Base-by-base conservation (phyloP, 2,329 filamentous ascomycete genomes). In the Nectriaceae sp. region DNA sequence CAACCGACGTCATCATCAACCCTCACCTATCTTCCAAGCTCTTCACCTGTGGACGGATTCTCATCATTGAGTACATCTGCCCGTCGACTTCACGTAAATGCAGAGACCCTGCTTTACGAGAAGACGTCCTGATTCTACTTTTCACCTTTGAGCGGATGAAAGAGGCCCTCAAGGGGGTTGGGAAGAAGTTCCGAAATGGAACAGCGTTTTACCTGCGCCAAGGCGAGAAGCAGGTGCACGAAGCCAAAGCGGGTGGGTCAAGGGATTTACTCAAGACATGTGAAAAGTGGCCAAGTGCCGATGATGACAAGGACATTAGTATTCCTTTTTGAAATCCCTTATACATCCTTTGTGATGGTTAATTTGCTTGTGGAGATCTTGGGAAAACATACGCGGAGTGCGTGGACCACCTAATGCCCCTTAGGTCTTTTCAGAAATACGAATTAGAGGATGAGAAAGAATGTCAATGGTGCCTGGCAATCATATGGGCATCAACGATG, bases 51-150 rank as follows among this genome's bases (percentile, higher is more conserved):
- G 53, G 46, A 11, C 44, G 53, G 2, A 50, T 62, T 4, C 42
- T 63, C 2, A 47, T 55, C 1, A 53, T 51, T 8, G 60, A 63
- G 35, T 58, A 62, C n/a, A 22, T 52, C 2, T 53, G 46, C 13
- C 52, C 56, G 11, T 50, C 50, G 6, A 20, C 44, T 1, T 4
- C 21, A 6, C 35, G 40, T 15, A n/a, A 4, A 1, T 36, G 16
- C 24, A 52, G 46, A 11, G 52, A 63, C 36, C 16, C 50, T 2
- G 46, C 51, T 10, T 6, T 63, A 5, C 47, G 54, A 11, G 48
- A 51, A 1, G 60, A 63, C n/a, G 31, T 63, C 4, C 49, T 60
- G 26, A 45, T 61, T 4, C 39, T 63, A n/a, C 36, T 55, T 3
- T 29, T 49, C 8, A 42, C 48, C 1, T 58, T 53, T 40, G 45